Evolutionary conservation across 176 grass and related monocot genomes (phyloP), one percentile per base, ranked within the genome.

Genomic region (Lolium multiflorum): DNA sequence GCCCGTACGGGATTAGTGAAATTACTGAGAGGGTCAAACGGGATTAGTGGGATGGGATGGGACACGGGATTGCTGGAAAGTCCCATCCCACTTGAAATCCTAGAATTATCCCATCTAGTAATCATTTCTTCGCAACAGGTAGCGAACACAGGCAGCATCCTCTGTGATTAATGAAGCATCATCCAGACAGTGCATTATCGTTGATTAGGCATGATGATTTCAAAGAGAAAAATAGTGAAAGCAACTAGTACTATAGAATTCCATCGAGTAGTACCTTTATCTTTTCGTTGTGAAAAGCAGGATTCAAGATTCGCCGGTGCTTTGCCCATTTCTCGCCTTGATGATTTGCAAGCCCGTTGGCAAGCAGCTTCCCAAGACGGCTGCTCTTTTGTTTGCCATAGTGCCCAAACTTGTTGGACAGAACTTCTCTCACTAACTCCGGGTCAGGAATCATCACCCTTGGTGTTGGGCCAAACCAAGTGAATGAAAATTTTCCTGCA

Each of bases 301-400:
- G 92, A 84, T 94, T 97, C 51, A 97, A 81, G 78, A 97, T 97
- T 70, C 85, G 91, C 74, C 92, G 55, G 74, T 94, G 92, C 44
- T 87, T 97, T 54, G 63, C 88, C 94, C 92, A 97, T 88, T 92
- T 92, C 51, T 97, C 79, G 0, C 94, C 89, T 77, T 97, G 85
- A 76, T 90, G 87, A 44, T 47, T 71, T 1, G 54, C 44, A 60
- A 97, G n/a, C n/a, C 91, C 94, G 4, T 83, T n/a, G 25, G 17
- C 41, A 11, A 94, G 61, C 11, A 88, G 21, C 54, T 57, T 81
- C 3, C 0, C 63, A 0, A 76, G 0, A 21, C 80, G 87, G 67
- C 9, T 79, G 51, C 2, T 3, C 18, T 0, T 24, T 57, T 2
- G 51, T 55, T 87, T 92, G 18, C 48, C 86, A 37, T 67, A 93